These are phyloP conservation scores for Botrytis paeoniae DNA, from an alignment of 2,329 filamentous ascomycete genomes.

Conservation along the genomic window DNA sequence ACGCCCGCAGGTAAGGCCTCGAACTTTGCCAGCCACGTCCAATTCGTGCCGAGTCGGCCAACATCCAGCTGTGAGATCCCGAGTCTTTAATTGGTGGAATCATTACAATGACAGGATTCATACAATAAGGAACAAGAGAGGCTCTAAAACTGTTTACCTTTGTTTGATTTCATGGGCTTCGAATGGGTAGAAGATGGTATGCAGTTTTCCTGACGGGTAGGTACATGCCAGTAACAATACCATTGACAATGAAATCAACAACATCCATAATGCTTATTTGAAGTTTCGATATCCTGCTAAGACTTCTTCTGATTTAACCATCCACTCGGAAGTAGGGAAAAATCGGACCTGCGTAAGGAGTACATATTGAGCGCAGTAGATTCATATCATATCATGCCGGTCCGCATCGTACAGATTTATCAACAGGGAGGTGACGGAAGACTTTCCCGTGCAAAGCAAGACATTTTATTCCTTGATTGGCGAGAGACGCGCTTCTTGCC, in stretches of 20 bases:
- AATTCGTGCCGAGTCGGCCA: conserved; percentile 13
- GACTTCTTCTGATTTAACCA: neutral
- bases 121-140: neutral
- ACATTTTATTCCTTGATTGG: neutral
- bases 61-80: neutral
- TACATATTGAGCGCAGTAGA: conserved; percentile 1
- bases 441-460: conserved; percentile 5
- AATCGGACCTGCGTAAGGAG: conserved; percentile 7
- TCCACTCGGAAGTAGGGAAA: conserved; percentile 7
- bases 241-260: neutral
- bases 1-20: conserved; percentile 14
- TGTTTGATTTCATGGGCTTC: neutral
- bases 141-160: neutral
- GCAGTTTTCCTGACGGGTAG: neutral
- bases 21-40: conserved; percentile 12
- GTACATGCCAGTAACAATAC: neutral
- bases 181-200: neutral
- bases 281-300: neutral
- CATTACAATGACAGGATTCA: neutral
- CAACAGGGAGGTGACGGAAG: conserved; percentile 2
- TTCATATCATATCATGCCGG: neutral
- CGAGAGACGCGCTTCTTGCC: neutral
- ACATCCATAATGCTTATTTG: neutral
- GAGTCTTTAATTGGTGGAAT: neutral
- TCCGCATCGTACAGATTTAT: neutral